A percentile compares a stretch with the other conserved stretches of the same genome.
Conservation (phyloP, 805 yeast species). For the Saccharomycopsis schoenii region DNA sequence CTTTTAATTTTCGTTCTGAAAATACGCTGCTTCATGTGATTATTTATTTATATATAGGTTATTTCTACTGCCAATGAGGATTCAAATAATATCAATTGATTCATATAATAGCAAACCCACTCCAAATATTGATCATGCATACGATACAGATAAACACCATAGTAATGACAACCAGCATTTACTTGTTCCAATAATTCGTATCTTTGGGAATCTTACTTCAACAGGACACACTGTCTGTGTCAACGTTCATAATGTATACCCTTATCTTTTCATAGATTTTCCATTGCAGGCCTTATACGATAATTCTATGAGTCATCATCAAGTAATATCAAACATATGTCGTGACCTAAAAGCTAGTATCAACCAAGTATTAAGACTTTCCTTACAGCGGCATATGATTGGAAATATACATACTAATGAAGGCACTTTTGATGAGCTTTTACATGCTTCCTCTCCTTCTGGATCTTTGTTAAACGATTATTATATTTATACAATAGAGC, state of each 20-base stretch:
- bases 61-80: constrained; percentile 22
- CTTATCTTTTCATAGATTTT: constrained; percentile 65
- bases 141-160: constrained; percentile 26
- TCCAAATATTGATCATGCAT: constrained; percentile 21
- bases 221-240: constrained; percentile 50
- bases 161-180: constrained; percentile 19
- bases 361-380: background rate
- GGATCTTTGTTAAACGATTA: constrained; percentile 18
- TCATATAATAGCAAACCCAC: constrained; percentile 44
- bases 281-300: constrained; percentile 19
- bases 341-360: background rate
- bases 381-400: background rate
- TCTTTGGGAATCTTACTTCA: constrained; percentile 56
- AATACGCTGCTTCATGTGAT: background rate
- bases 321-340: background rate
- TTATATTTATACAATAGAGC: constrained; percentile 47
- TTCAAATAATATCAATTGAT: constrained; percentile 59
- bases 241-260: constrained; percentile 79
- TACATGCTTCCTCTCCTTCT: constrained; percentile 13
- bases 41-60: background rate
- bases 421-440: background rate
- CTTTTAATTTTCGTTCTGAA: background rate
- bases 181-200: constrained; percentile 37
- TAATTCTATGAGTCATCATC: background rate
- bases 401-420: background rate